Base-by-base conservation (phyloP, 495 filamentous ascomycete species). In the Glonium stellatum region DNA sequence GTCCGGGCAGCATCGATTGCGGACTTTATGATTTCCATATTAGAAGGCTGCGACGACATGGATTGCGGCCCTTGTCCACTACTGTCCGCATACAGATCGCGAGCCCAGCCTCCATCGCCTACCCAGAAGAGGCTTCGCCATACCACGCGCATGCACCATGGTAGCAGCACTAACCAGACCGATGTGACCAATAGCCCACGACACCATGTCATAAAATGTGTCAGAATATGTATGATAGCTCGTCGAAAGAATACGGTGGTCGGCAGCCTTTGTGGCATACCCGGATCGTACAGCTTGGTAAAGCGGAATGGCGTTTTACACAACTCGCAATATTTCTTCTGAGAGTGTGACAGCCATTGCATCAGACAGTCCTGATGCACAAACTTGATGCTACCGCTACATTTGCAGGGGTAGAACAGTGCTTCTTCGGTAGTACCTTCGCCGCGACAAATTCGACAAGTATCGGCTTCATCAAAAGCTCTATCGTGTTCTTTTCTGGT, bases 291-390 rank as follows among this genome's bases (percentile, higher is more conserved):
- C 9, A 99, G 81, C 69, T 99, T 97, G 22, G 93, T 99, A 73
- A 99, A 99, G 39, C 88, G 87, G 71, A 97, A 99, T 0, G 90
- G 84, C 21, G 95, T 99, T 73, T 97, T 97, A 83, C 93, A 99
- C 15, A 99, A 84, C 78, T 99, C 93, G 77, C 93, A 99, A 79
- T 97, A 87, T 72, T 97, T 97, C 82, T 97, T 97, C 71, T 97
- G 92, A 0, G 91, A 96, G 71, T 99, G 93, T 23, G 89, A 87
- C 19, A 99, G 77, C 93, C 93, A 99, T 76, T 97, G 90, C 82
- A 97, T 95, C 70, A 99, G 76, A 71, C 93, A 99, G 65, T 90
- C 86, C 72, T 99, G 93, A 75, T 99, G 93, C 53, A 99, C 93
- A 68, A 87, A 92, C 73, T 96, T 97, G 74, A 99, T 99, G 73